Conservation (phyloP, 345 rosid genomes). For the Brassica rapa region DNA sequence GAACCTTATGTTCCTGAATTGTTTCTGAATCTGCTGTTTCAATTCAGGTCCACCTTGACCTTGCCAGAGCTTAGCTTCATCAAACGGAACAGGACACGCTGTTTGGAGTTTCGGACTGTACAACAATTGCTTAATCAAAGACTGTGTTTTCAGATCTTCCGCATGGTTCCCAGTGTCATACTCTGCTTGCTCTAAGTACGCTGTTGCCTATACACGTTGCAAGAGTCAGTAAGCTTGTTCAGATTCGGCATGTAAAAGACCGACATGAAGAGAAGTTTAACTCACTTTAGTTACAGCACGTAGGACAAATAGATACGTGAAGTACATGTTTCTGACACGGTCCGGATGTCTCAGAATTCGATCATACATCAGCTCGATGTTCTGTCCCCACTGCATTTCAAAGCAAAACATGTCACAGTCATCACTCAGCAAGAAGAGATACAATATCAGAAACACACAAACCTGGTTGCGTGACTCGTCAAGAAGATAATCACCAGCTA, state of each 20-base stretch:
- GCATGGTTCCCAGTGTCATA: slow-evolving; percentile 81
- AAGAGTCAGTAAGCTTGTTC: slow-evolving; percentile 4
- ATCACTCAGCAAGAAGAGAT: neutral
- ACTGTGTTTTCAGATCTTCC: slow-evolving; percentile 85
- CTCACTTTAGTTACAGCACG: slow-evolving; percentile 93
- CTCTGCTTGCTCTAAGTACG: slow-evolving; percentile 93
- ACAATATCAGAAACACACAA: slow-evolving; percentile 31
- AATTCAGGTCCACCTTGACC: slow-evolving; percentile 93
- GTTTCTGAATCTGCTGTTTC: slow-evolving; percentile 76
- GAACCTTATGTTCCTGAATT: slow-evolving; percentile 91
- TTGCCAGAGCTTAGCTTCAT: slow-evolving; percentile 97
- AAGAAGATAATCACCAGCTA: slow-evolving; percentile 87
- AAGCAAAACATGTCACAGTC: slow-evolving; percentile 9
- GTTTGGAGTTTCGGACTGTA: slow-evolving; percentile 76
- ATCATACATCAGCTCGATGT: slow-evolving; percentile 82
- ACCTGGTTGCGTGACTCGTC: slow-evolving; percentile 77
- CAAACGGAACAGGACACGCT: slow-evolving; percentile 96
- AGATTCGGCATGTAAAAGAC: neutral
- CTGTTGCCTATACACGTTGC: slow-evolving; percentile 57
- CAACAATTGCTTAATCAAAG: slow-evolving; percentile 75
- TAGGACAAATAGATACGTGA: slow-evolving; percentile 91
- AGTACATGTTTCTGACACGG: slow-evolving; percentile 87
- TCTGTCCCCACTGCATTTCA: slow-evolving; percentile 83
- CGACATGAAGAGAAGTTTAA: slow-evolving; percentile 10
- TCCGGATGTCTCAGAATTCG: slow-evolving; percentile 81